phyloP scores from a whole-genome alignment of 768 basidiomycete species.

The Boletus fagicola region DNA sequence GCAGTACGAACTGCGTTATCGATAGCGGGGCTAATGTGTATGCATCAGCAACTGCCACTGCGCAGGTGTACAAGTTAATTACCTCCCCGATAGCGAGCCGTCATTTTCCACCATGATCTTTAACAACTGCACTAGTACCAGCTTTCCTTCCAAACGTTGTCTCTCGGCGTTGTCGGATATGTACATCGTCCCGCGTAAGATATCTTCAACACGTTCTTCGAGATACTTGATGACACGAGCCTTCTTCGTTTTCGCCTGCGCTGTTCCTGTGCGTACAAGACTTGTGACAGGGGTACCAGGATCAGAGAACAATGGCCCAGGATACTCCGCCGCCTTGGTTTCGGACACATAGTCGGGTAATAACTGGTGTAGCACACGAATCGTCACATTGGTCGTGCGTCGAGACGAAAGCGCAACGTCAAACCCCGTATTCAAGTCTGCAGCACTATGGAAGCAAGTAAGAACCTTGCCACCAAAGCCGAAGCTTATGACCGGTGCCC shows the following conservation, averaged over 20 bases:
- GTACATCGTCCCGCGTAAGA: constrained; percentile 75
- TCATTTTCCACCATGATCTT: constrained; percentile 86
- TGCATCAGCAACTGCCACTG: constrained; percentile 18
- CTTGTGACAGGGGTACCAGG: constrained; percentile 60
- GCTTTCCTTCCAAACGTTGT: constrained; percentile 69
- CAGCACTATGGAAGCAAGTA: constrained; percentile 79
- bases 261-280: constrained; percentile 61
- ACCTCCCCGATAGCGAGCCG: constrained; percentile 86
- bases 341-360: constrained; percentile 66
- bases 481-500: constrained; percentile 81
- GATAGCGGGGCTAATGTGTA: constrained; percentile 49
- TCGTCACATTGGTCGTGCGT: constrained; percentile 63
- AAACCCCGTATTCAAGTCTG: constrained; percentile 67
- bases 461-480: constrained; percentile 93
- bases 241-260: constrained; percentile 82
- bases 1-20: constrained; percentile 75
- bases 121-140: constrained; percentile 70
- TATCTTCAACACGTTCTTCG: constrained; percentile 69
- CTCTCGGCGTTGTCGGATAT: constrained; percentile 52
- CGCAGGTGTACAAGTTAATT: constrained; percentile 4
- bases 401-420: constrained; percentile 75
- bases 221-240: constrained; percentile 75
- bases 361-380: constrained; percentile 66
- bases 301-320: constrained; percentile 86
- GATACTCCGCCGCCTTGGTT: constrained; percentile 57